Conservation (phyloP, 306 rosid species). For the Castanea crenata region DNA sequence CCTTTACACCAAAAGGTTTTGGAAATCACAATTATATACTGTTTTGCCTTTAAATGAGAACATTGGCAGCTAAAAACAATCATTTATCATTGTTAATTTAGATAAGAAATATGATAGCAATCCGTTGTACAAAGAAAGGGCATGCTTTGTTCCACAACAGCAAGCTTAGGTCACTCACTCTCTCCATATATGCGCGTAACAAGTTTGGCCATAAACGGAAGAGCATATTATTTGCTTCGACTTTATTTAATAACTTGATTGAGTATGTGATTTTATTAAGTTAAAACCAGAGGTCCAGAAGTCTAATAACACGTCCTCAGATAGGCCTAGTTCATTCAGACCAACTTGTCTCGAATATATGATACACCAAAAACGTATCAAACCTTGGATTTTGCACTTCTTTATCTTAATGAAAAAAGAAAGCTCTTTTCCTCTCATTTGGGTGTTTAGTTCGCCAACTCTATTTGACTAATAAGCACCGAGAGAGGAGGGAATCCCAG, state of each 20-base stretch:
- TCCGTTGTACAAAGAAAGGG: neutral
- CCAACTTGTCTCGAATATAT: conserved; percentile 49
- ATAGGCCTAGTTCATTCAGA: conserved; percentile 22
- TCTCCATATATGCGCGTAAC: neutral
- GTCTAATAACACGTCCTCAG: conserved; percentile 11
- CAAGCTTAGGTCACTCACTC: neutral
- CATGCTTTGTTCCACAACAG: neutral
- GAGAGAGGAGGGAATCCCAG: conserved; percentile 15
- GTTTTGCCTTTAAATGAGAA: neutral
- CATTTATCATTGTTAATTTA: neutral
- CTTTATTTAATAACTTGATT: neutral
- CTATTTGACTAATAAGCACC: conserved; percentile 45
- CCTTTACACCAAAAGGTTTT: neutral
- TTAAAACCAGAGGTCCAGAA: neutral
- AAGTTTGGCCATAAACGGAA: neutral
- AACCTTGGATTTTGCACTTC: conserved; percentile 38
- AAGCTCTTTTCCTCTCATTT: conserved; percentile 31
- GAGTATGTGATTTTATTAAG: neutral
- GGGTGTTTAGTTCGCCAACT: conserved; percentile 43
- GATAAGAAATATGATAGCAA: neutral
- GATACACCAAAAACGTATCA: conserved; percentile 36
- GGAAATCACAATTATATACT: neutral
- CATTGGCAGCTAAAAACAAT: neutral
- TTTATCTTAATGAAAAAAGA: conserved; percentile 27
- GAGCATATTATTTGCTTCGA: neutral